Evolutionary conservation across 2,329 filamentous ascomycete genomes (phyloP).

Genomic region (Sporothrix globosa): DNA sequence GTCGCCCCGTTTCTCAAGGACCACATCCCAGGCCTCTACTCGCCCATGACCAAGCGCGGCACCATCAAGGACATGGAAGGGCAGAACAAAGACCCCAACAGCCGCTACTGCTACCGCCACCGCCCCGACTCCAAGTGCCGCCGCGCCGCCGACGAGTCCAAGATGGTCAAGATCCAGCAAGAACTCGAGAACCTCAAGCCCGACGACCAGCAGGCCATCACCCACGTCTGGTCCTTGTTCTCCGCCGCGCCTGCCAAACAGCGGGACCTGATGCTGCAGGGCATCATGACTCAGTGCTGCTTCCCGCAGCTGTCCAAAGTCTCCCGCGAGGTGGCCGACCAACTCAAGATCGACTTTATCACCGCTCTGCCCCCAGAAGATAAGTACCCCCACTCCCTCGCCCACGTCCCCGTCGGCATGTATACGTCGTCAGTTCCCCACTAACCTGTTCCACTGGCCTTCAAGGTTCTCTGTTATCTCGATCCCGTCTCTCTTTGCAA

Average conservation of each 20-base stretch:
- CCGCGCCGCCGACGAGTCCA: conserved; percentile 88
- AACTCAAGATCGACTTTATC: conserved; percentile 97
- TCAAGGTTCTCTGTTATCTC: conserved; percentile 89
- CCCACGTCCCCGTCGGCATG: background rate
- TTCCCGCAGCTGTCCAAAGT: conserved; percentile 96
- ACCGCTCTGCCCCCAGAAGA: conserved; percentile 79
- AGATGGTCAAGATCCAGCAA: conserved; percentile 93
- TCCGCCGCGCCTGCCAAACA: conserved; percentile 93
- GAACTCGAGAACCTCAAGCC: conserved; percentile 80
- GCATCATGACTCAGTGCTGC: conserved; percentile 94
- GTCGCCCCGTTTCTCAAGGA: conserved; percentile 86
- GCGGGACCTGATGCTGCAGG: conserved; percentile 93
- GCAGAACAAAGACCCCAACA: conserved; percentile 65
- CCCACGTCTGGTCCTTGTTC: conserved; percentile 97
- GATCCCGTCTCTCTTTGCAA: conserved; percentile 95
- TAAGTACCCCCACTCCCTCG: conserved; percentile 20
- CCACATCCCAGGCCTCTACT: conserved; percentile 88
- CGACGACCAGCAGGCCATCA: conserved; percentile 90
- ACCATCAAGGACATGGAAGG: conserved; percentile 46
- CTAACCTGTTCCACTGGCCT: conserved; percentile 60
- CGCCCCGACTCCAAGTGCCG: conserved; percentile 92
- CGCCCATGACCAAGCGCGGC: conserved; percentile 68
- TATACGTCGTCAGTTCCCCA: too few relatives aligned
- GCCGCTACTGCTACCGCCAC: conserved; percentile 94
- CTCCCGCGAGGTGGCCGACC: conserved; percentile 84